Base-by-base conservation (phyloP, 305 asterid genomes). In the Rubia balearica region DNA sequence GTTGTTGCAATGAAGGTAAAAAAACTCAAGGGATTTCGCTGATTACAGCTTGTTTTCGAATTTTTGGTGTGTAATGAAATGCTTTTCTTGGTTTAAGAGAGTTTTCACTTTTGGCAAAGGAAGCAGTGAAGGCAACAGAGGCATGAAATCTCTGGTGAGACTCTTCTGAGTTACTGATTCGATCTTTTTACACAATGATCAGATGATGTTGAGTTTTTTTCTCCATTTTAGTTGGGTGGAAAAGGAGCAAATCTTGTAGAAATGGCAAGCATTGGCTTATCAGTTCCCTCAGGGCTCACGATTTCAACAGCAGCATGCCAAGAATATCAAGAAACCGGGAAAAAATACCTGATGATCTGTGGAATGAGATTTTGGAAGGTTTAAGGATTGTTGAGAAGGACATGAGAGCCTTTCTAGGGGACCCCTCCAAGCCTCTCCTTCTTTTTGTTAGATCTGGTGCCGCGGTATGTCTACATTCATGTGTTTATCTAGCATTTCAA, bases 181-280 rank as follows among this genome's bases (percentile, higher is more conserved):
- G 19, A 48, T 41, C 64, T 53, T 19, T 19, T 68, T 53, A 33
- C 12, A 13, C 22, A 33, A 27, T 30, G 19, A 11, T 36, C 11
- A 14, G 0, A 30, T 55, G 6, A 17, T 36, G 21, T 5, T 27
- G 30, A 27, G 14, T 57, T 56, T 63, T 60, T 55, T 19, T 56
- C 3, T 59, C 62, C 66, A 57, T 63, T 60, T 55, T 75, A 91
- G 99, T 80, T 94, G 90, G 99, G 99, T 71, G 98, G 99, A 33
- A 91, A 94, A 76, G 99, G 99, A 3, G 99, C 99, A 33, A 94
- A 94, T 70, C 96, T 94, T 27, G 99, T 98, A 60, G 99, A 94
- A 82, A 94, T 94, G 98, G 97, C 98, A 63, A 88, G 95, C 81
- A 94, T 94, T 61, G 98, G 98, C 22, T 82, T 94, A 55, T 94